Evolutionary conservation across 768 basidiomycete genomes (phyloP), one percentile per base, ranked within the genome.

Genomic region (Tremella fuciformis): DNA sequence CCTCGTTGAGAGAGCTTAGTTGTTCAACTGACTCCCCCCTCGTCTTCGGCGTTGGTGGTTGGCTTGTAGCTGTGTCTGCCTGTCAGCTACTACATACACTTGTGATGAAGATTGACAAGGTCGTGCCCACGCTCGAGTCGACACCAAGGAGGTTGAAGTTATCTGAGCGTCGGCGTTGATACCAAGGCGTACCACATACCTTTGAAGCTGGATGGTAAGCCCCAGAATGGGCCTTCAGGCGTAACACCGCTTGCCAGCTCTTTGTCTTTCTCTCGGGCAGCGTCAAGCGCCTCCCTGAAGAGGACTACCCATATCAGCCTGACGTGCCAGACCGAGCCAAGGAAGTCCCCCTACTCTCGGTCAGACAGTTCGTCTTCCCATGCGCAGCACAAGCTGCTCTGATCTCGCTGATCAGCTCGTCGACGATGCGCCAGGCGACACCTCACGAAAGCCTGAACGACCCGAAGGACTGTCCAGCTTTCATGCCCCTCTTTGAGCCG

Each of bases 121-220:
- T 84, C 70, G 85, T 89, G 11, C 89, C 89, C n/a, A 86, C 77
- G 8, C 85, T 81, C 0, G 83, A 78, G 67, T 91, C 89, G 16
- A 82, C 80, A 0, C 87, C 86, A 48, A 69, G 75, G 39, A 89
- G 82, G 55, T 86, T 81, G 65, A 81, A 88, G 85, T 69, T 51
- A 48, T 60, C 56, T 71, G 26, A 18, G 55, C 40, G 9, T 21
- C 29, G 13, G 46, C 2, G n/a, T 24, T 39, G 41, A 16, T 1
- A 50, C 13, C 11, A 2, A 15, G 18, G 59, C 79, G 24, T 60
- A 86, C 86, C n/a, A 86, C 73, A 82, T 82, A 67, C 91, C 89
- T 76, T 91, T 88, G 74, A 88, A 82, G 70, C 85, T 82, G 59
- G 88, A 83, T 4, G 89, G 90, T 37, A 91, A 83, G 40, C 89